Base-by-base conservation (phyloP, 495 filamentous ascomycete species). In the Aspergillus conjunctus region DNA sequence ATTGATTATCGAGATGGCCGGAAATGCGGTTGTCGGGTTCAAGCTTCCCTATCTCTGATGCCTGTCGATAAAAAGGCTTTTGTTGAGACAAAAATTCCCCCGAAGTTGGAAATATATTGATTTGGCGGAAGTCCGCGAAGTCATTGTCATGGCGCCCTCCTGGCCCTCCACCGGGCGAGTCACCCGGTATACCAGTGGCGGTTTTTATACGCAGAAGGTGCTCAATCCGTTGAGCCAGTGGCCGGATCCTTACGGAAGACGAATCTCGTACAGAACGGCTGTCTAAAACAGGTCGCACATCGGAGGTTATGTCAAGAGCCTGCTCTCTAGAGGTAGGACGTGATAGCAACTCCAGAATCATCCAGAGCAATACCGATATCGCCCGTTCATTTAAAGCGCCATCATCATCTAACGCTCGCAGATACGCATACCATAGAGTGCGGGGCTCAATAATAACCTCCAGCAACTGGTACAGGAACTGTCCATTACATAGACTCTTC, bases 81-180 rank as follows among this genome's bases (percentile, higher is more conserved):
- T 83, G 81, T 0, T 66, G 79, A 0, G 78, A 86, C 1, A 76
- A 58, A n/a, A 93, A 77, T 67, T 95, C 91, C 53, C 87, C 85
- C 0, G 80, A 63, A 0, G 90, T 93, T 0, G 90, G 91, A 34
- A 85, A 76, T 51, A 92, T 88, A 12, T 79, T 63, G 39, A 91
- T 88, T 31, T 84, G 48, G 0, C 85, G 79, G 63, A 87, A 86
- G 56, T 89, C 81, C 0, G 52, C 72, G 65, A 79, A 81, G 65
- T 93, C 91, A 66, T 95, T 93, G 65, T 95, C 88, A 65, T 95
- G 90, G 0, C 91, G 82, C 0, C 91, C 90, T 3, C 90, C 90
- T 4, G 88, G 83, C 1, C 61, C 69, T 18, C 26, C 50, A 0
- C 66, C 70, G 1, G 44, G 56, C 15, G 51, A 14, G 26, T 62